Conservation (phyloP, 2,329 filamentous ascomycete species). For the Microcera coccophila region DNA sequence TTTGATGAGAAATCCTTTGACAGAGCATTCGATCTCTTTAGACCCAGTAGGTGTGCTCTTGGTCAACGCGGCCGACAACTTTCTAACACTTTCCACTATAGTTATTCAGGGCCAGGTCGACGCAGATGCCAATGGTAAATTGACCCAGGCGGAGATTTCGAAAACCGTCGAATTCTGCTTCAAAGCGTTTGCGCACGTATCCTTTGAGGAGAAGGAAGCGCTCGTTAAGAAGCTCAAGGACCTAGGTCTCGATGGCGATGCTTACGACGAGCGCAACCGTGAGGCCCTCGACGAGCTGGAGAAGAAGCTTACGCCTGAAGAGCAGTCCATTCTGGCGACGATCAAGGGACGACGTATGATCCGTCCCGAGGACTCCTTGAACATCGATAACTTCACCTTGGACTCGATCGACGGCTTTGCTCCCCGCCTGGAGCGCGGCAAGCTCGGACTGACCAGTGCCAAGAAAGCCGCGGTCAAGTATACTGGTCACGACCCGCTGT, state of each 20-base stretch:
- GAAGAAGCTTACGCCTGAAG: too few relatives aligned
- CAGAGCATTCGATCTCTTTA: slow-evolving; percentile 39
- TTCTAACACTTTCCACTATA: slow-evolving; percentile 8
- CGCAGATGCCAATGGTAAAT: slow-evolving; percentile 18
- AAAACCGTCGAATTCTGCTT: slow-evolving; percentile 34
- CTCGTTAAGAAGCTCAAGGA: slow-evolving; percentile 3
- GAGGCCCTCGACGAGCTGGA: too few relatives aligned
- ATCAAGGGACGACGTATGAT: slow-evolving; percentile 26
- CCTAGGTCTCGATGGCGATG: too few relatives aligned
- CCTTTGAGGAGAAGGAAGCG: slow-evolving; percentile 7
- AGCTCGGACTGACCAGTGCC: slow-evolving; percentile 36
- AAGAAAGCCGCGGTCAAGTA: too few relatives aligned
- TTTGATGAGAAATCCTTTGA: slow-evolving; percentile 42
- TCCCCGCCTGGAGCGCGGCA: slow-evolving; percentile 23
- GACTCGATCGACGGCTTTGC: slow-evolving; percentile 24
- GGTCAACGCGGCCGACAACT: background rate
- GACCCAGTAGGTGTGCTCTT: slow-evolving; percentile 32
- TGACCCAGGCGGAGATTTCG: slow-evolving; percentile 29
- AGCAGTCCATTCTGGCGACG: too few relatives aligned
- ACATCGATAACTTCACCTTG: slow-evolving; percentile 31
- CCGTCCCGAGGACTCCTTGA: slow-evolving; percentile 29
- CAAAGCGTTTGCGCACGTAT: slow-evolving; percentile 26
- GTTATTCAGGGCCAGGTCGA: slow-evolving; percentile 39
- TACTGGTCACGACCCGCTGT: too few relatives aligned
- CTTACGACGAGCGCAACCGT: too few relatives aligned